Percentiles rank a stretch among this genome's conserved stretches.
phyloP scores from a whole-genome alignment of 352 stramenopile species.

The Phytophthora ohioensis region DNA sequence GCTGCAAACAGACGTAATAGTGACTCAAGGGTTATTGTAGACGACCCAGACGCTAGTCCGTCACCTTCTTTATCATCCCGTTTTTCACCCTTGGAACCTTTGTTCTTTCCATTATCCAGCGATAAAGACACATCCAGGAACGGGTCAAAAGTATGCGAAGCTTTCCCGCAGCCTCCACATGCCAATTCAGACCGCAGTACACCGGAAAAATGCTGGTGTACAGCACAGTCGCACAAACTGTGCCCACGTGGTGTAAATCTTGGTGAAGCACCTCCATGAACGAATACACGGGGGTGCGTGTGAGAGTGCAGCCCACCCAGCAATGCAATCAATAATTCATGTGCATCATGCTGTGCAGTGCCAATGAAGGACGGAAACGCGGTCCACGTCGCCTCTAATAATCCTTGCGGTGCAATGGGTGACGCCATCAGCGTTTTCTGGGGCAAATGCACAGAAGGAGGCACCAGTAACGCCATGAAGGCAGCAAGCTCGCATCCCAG shows the following conservation, averaged over 20 bases:
- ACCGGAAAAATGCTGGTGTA: constrained; percentile 78
- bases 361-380: constrained; percentile 64
- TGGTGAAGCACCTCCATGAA: constrained; percentile 53
- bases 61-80: background rate
- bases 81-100: constrained; percentile 10
- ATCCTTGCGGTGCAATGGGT: constrained; percentile 65
- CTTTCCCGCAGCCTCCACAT: constrained; percentile 60
- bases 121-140: constrained; percentile 81
- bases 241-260: constrained; percentile 64
- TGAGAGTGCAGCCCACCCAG: constrained; percentile 69
- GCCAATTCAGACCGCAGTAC: constrained; percentile 67
- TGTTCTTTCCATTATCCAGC: constrained; percentile 36
- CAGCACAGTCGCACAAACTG: constrained; percentile 74
- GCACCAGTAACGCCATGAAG: constrained; percentile 51
- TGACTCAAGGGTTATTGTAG: constrained; percentile 39
- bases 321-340: constrained; percentile 77
- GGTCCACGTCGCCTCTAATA: constrained; percentile 69
- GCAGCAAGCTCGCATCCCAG: constrained; percentile 67
- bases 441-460: constrained; percentile 19
- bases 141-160: constrained; percentile 72
- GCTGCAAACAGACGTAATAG: constrained; percentile 61
- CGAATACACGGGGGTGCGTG: constrained; percentile 58
- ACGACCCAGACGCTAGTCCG: background rate
- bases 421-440: constrained; percentile 26
- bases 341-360: constrained; percentile 78